A percentile compares a stretch with the other conserved stretches of the same genome.
phyloP scores from a whole-genome alignment of 805 yeast species.

The Teunomyces kruisii region DNA sequence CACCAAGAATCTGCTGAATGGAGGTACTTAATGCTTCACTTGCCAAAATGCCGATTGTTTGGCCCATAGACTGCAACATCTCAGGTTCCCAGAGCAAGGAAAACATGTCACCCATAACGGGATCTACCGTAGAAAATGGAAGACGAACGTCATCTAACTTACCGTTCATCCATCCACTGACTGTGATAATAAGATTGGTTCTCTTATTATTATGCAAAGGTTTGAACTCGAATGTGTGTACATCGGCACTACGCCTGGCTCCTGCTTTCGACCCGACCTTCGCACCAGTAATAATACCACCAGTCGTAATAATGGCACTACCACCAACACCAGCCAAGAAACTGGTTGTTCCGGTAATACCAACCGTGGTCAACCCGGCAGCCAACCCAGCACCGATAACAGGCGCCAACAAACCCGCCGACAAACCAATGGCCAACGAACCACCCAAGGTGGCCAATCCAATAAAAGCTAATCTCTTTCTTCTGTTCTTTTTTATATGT shows the following conservation, averaged over 20 bases:
- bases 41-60: constrained; percentile 89
- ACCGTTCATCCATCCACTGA: constrained; percentile 98
- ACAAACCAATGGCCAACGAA: constrained; percentile 86
- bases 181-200: constrained; percentile 81
- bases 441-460: constrained; percentile 98
- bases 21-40: constrained; percentile 91
- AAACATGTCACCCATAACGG: constrained; percentile 94
- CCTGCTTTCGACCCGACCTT: constrained; percentile 85
- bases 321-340: constrained; percentile 97
- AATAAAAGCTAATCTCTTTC: constrained; percentile 74
- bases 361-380: constrained; percentile 93
- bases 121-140: constrained; percentile 95
- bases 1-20: constrained; percentile 92
- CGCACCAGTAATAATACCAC: constrained; percentile 91
- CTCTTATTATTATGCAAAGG: constrained; percentile 91
- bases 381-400: constrained; percentile 98
- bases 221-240: constrained; percentile 87
- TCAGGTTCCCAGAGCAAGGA: constrained; percentile 98
- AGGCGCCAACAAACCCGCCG: constrained; percentile 95
- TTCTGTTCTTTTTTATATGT: constrained; percentile 65
- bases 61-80: constrained; percentile 93
- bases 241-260: constrained; percentile 84
- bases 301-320: constrained; percentile 87
- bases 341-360: constrained; percentile 89
- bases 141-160: constrained; percentile 92